Percentiles rank a stretch among this genome's conserved stretches.
Evolutionary conservation across 2,329 filamentous ascomycete species (phyloP).

Genomic region (Diaporthe capsici): DNA sequence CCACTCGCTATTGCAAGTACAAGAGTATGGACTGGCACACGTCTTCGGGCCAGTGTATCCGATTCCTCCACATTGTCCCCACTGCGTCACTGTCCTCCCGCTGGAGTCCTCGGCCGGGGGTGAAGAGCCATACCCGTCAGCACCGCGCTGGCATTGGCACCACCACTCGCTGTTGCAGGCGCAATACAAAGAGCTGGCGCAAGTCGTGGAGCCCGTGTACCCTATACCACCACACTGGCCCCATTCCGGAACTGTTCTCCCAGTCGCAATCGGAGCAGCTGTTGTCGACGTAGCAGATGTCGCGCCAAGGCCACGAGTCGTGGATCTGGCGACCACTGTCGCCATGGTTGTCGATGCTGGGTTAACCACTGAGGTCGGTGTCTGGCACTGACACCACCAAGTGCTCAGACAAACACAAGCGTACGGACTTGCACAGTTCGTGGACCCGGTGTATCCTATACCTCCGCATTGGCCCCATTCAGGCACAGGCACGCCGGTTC

Average conservation of each 20-base stretch:
- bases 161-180: constrained; percentile 49
- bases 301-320: background rate
- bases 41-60: constrained; percentile 32
- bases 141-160: constrained; percentile 49
- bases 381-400: constrained; percentile 53
- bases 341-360: constrained; percentile 30
- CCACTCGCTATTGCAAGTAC: constrained; percentile 35
- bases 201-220: constrained; percentile 53
- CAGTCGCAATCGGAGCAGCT: constrained; percentile 33
- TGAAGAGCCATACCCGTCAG: background rate
- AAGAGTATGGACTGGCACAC: constrained; percentile 36
- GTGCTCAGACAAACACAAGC: constrained; percentile 47
- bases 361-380: constrained; percentile 24
- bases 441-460: constrained; percentile 51
- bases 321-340: constrained; percentile 9
- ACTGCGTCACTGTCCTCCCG: constrained; percentile 20
- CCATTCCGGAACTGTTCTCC: constrained; percentile 50
- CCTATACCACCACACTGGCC: constrained; percentile 54
- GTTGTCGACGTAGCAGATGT: constrained; percentile 19
- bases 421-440: constrained; percentile 50
- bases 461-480: constrained; percentile 57
- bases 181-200: constrained; percentile 50
- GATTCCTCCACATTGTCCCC: constrained; percentile 38
- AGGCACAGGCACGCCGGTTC: constrained; percentile 44
- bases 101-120: background rate